Conservation (phyloP, 345 rosid species). For the Rhodamnia rubescens region DNA sequence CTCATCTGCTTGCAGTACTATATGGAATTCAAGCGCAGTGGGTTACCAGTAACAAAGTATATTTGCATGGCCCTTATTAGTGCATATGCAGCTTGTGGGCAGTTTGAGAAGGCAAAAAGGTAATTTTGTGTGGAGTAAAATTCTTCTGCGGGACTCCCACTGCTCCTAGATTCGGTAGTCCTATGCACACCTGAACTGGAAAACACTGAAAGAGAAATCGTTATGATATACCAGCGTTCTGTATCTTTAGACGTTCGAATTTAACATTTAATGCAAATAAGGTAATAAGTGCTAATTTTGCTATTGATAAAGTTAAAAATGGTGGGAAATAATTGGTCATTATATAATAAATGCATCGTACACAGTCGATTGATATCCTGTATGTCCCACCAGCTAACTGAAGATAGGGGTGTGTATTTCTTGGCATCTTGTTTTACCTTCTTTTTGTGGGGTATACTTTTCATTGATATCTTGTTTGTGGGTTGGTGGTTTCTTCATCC, state of each 20-base stretch:
- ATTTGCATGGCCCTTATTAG: constrained; percentile 58
- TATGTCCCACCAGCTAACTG: not conserved
- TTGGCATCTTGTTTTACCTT: not conserved
- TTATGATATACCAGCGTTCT: not conserved
- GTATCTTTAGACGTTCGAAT: not conserved
- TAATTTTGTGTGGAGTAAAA: constrained; percentile 1
- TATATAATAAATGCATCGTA: not conserved
- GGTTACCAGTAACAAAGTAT: constrained; percentile 42
- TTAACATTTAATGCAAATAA: not conserved
- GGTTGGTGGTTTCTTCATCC: not conserved
- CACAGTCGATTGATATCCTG: not conserved
- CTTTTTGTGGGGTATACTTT: not conserved
- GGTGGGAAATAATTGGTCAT: not conserved
- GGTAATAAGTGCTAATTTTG: not conserved
- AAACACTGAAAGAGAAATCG: not conserved
- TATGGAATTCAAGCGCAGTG: constrained; percentile 27
- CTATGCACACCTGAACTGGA: not conserved
- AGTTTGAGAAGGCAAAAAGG: constrained; percentile 86
- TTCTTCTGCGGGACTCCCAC: not conserved
- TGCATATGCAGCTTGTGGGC: constrained; percentile 64
- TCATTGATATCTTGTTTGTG: not conserved
- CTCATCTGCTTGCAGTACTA: constrained; percentile 33
- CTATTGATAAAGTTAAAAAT: not conserved
- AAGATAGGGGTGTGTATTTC: not conserved
- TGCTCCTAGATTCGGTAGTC: not conserved